Percentiles rank a stretch among this genome's conserved stretches.
These are phyloP conservation scores for Penicillium sp. DNA, from an alignment of 2,329 filamentous ascomycete genomes.

Conservation along the genomic window DNA sequence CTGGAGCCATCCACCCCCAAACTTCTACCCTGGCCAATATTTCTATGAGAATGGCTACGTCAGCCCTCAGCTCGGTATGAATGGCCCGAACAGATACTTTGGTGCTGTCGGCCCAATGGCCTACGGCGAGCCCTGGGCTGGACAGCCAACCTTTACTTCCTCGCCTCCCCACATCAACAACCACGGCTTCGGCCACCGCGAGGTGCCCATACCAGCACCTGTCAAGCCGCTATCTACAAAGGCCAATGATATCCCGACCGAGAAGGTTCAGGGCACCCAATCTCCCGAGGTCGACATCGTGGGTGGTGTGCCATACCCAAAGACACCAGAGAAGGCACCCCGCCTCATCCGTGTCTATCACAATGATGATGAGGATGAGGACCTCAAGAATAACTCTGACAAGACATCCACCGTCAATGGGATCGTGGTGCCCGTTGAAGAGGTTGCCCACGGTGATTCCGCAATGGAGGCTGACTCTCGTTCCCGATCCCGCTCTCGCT, in stretches of 20 bases:
- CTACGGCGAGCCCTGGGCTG: neutral
- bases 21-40: neutral
- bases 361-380: neutral
- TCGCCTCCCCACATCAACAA: neutral
- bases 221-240: neutral
- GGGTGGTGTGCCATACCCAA: neutral
- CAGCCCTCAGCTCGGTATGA: neutral
- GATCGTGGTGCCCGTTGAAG: neutral
- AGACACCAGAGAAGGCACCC: slow-evolving; percentile 4
- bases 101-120: neutral
- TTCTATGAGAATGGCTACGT: neutral
- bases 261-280: neutral
- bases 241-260: neutral
- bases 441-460: neutral
- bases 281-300: neutral
- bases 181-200: neutral
- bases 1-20: neutral
- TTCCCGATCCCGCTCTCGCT: neutral
- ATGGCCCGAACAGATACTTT: neutral
- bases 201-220: neutral
- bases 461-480: neutral
- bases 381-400: neutral
- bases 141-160: neutral
- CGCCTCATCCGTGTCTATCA: slow-evolving; percentile 6
- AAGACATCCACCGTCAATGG: neutral